A percentile compares a stretch with the other conserved stretches of the same genome.
Conservation (phyloP, 1,139 yeast genomes). For the Geotrichum fermentans region DNA sequence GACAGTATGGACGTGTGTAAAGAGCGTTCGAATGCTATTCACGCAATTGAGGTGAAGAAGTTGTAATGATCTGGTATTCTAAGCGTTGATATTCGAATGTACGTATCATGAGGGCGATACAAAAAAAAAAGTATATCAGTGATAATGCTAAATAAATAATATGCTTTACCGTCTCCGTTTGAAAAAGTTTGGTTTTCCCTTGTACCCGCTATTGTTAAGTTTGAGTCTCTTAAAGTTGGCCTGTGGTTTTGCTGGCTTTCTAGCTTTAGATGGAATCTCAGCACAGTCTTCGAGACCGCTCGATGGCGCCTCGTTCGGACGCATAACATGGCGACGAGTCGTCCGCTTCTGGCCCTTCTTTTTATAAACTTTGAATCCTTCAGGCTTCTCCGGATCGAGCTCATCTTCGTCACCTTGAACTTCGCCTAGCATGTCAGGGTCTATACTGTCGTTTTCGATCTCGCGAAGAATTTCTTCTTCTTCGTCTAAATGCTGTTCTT, state of each 20-base stretch:
- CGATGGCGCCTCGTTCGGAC: conserved; percentile 13
- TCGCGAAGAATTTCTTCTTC: conserved; percentile 25
- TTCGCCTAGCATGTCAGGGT: conserved; percentile 22
- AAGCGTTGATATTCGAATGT: too few relatives aligned
- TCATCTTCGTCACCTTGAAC: conserved; percentile 19
- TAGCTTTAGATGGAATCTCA: conserved; percentile 3
- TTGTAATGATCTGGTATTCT: background rate
- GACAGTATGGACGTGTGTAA: background rate
- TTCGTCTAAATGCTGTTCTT: conserved; percentile 24
- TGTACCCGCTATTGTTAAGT: conserved; percentile 29
- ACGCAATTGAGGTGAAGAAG: background rate
- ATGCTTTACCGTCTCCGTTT: conserved; percentile 17
- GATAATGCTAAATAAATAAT: background rate
- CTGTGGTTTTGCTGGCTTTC: conserved; percentile 13
- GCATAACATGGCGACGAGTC: conserved; percentile 52
- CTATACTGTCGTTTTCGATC: conserved; percentile 24
- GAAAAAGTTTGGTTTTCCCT: conserved; percentile 20
- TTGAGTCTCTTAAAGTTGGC: conserved; percentile 28
- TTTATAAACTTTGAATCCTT: conserved; percentile 28
- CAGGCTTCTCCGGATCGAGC: conserved; percentile 17
- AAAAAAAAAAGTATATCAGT: too few relatives aligned
- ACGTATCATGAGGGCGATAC: too few relatives aligned
- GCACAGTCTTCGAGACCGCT: conserved; percentile 15
- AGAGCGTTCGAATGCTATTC: too few relatives aligned
- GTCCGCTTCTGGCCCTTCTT: conserved; percentile 55